Evolutionary conservation across 768 basidiomycete species (phyloP), one percentile per base, ranked within the genome.

Genomic region (Amanita phalloides): DNA sequence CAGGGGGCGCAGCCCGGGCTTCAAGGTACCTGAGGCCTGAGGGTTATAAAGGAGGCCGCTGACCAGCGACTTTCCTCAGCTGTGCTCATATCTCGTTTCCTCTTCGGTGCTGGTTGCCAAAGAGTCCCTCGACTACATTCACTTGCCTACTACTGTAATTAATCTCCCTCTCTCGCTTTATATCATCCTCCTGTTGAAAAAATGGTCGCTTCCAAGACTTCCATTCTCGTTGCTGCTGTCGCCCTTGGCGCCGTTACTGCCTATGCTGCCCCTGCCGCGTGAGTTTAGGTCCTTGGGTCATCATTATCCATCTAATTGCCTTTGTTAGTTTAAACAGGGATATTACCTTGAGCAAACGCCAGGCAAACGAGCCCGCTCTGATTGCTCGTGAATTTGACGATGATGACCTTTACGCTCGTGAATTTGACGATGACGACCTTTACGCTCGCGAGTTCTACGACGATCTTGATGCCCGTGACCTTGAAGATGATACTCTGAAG

Each of bases 91-190:
- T 11, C 42, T 21, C 21, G 11, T 32, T 44, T 26, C 30, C 42
- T 51, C 50, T 36, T 51, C 17, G 50, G 50, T 51, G 50, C 50
- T 43, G 50, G 50, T 51, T 45, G 17, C 50, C 41, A 51, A 45
- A 42, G 42, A 36, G 26, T 51, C 21, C 10, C 20, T 32, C 26
- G 30, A n/a, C 50, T 51, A 23, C 43, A 37, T 20, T 13, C 32
- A 33, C 42, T 45, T 32, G 7, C 41, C 26, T 21, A 47, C 3
- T 37, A 35, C 17, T 17, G 17, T 17, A 17, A 17, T 20, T 13
- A 13, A 8, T 36, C 21, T 9, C 33, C 6, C 42, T 30, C 4
- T 41, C n/a, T 25, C 49, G 14, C 25, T 10, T 32, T 32, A 20
- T n/a, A 33, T 39, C 20, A 20, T 28, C 20, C 35, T 45, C 28